Base-by-base conservation (phyloP, 495 filamentous ascomycete genomes). In the Massariosphaeria phaeospora region DNA sequence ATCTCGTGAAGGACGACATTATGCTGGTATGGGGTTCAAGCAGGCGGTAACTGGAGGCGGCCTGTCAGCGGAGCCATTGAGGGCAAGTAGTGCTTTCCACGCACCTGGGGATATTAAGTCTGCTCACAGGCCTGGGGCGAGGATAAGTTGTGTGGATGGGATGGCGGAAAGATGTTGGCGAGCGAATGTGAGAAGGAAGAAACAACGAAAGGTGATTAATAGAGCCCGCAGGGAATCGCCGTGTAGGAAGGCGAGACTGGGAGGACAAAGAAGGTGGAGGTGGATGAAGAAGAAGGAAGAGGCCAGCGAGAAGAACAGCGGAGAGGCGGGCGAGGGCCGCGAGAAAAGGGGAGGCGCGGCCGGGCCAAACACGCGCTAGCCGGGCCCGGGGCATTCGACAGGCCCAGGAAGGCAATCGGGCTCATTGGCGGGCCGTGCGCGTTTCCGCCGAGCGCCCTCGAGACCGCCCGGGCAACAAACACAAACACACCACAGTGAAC, bases 1-100 rank as follows among this genome's bases (percentile, higher is more conserved):
- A 77, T 67, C 83, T 81, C 73, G 27, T 49, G 43, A 79, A 73
- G 74, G 83, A 76, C 68, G 83, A 78, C 91, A 97, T 96, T 48
- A 35, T 49, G 48, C 39, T n/a, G n/a, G n/a, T n/a, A 18, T 9
- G 46, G 24, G n/a, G 48, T 38, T 12, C 45, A 59, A 27, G 44
- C 45, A 44, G 54, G 54, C 48, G 54, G 23, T 38, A 42, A 63
- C 59, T 63, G 54, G 35, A 41, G 48, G 45, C 29, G 45, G 41
- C 45, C 51, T 36, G 51, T 47, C 17, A n/a, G n/a, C 8, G 51
- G 21, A n/a, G 24, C 51, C 47, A 40, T 52, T 57, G 59, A 13
- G 3, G 42, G 35, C 10, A 1, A 40, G 1, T 23, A 45, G 13
- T 38, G 36, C 5, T 11, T 57, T 43, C 12, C 18, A 55, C 60